Conservation (phyloP, 768 basidiomycete species). For the Leccinum subgranulosum region DNA sequence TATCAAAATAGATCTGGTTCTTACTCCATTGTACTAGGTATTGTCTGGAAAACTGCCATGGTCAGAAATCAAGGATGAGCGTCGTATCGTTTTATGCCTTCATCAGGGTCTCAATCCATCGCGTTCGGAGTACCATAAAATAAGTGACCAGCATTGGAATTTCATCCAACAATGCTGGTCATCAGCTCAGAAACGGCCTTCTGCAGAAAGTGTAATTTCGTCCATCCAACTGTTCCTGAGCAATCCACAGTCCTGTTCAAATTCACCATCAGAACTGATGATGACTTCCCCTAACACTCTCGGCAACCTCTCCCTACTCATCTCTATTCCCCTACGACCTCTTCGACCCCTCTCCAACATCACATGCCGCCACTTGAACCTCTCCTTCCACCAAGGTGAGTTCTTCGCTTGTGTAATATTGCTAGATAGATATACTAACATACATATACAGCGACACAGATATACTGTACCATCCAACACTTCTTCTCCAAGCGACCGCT, state of each 20-base stretch:
- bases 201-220: not conserved
- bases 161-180: not conserved
- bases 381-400: not conserved
- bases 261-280: not conserved
- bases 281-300: not conserved
- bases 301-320: constrained; percentile 8
- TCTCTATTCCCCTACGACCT: no score
- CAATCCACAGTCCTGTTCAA: not conserved
- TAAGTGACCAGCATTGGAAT: not conserved
- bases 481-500: not conserved
- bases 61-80: not conserved
- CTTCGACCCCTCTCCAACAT: not conserved
- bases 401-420: not conserved
- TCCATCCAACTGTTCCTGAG: not conserved
- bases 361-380: not conserved
- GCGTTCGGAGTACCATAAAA: not conserved
- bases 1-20: not conserved
- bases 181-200: not conserved
- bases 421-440: not conserved
- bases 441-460: not conserved
- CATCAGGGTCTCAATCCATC: not conserved
- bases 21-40: not conserved
- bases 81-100: not conserved
- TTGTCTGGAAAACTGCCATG: not conserved
- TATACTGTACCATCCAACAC: not conserved